Base-by-base conservation (phyloP, 257 asterid genomes). In the Gentiana straminea region DNA sequence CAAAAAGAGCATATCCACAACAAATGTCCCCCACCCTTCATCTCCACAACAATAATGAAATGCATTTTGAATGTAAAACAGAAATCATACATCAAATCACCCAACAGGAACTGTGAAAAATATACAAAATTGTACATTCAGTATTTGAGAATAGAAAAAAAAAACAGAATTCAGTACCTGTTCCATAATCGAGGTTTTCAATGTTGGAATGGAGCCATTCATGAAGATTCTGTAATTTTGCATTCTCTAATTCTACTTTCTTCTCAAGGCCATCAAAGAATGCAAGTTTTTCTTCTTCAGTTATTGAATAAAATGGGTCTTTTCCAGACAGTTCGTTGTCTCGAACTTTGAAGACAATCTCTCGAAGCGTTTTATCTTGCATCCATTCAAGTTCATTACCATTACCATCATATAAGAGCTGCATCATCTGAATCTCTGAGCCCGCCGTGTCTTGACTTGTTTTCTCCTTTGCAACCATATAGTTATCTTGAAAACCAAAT, bases 271-370 rank as follows among this genome's bases (percentile, higher is more conserved):
- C 99, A 58, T 69, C 37, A 65, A 85, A 88, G 77, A 92, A 92
- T 33, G 79, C 60, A 59, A 46, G 58, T 64, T 88, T 92, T 51
- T 88, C 94, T 63, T 85, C 81, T 52, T 83, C 89, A 35, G 57
- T 70, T 81, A 92, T 77, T 54, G 73, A 81, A 75, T 85, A 78
- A 75, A 92, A 88, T 13, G 99, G 99, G 52, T 88, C 95, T 78
- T 82, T 81, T 74, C 97, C 99, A 11, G 95, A 82, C 33, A 85
- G 81, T 77, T 92, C 99, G 57, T 92, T 92, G 48, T 92, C 99
- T 38, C 95, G 85, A 65, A 92, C 99, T 75, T 71, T 81, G 59
- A 88, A 85, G 13, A 92, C 99, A 69, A 85, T 81, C 61, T 85
- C 91, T 65, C 86, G 71, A 44, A 88, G 94, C 78, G 55, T 81